Percentiles rank a stretch among this genome's conserved stretches.
These are phyloP conservation scores for Entonaema liquescens DNA, from an alignment of 495 filamentous ascomycete genomes.

Conservation along the genomic window DNA sequence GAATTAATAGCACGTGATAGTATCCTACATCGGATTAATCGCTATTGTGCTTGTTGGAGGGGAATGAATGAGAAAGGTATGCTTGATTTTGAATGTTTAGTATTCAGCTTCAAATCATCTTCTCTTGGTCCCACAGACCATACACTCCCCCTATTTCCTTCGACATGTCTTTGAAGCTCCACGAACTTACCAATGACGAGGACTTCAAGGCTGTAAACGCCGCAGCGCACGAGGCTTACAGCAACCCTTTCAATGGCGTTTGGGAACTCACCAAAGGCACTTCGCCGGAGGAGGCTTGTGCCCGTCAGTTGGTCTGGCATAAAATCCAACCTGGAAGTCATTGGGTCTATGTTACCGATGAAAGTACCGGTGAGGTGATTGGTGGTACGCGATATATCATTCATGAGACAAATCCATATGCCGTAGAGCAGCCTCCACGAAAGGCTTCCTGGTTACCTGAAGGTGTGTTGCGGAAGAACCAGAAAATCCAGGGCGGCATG, in stretches of 20 bases:
- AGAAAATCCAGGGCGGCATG: neutral
- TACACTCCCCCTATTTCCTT: too few species aligned
- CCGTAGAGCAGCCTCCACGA: conserved; percentile 18
- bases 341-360: conserved; percentile 49
- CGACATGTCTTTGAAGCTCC: conserved; percentile 39
- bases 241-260: conserved; percentile 38
- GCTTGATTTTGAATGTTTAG: neutral
- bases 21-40: neutral
- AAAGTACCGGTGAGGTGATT: conserved; percentile 46
- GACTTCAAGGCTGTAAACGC: conserved; percentile 35
- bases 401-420: conserved; percentile 46
- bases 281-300: conserved; percentile 35
- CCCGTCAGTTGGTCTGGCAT: conserved; percentile 34
- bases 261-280: conserved; percentile 37
- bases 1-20: neutral
- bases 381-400: conserved; percentile 48
- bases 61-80: neutral
- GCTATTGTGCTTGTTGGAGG: neutral
- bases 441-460: conserved; percentile 50
- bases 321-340: conserved; percentile 36
- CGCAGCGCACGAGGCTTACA: conserved; percentile 34
- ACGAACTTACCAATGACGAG: conserved; percentile 39
- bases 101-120: neutral
- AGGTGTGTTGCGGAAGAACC: conserved; percentile 36
- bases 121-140: neutral